Percentiles rank a stretch among this genome's conserved stretches.
These are phyloP conservation scores for Lithohypha guttulata DNA, from an alignment of 2,329 filamentous ascomycete species.

Conservation along the genomic window DNA sequence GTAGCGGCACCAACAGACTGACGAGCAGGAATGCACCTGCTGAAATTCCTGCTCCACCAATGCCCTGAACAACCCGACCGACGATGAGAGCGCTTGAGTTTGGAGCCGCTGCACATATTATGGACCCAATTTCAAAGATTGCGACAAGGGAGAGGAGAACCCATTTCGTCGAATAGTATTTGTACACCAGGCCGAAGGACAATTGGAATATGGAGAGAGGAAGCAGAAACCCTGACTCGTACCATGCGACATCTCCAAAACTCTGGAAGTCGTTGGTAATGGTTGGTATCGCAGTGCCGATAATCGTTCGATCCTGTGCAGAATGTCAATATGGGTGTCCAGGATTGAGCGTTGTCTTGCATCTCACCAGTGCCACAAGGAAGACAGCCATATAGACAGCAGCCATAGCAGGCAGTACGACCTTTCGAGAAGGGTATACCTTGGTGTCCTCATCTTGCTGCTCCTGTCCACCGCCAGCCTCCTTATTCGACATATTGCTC, in stretches of 20 bases:
- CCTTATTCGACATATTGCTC: too few species aligned
- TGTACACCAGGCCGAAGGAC: slow-evolving; percentile 36
- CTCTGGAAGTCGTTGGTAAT: slow-evolving; percentile 28
- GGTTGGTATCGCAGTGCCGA: slow-evolving; percentile 18
- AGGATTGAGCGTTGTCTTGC: background rate
- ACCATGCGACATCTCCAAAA: slow-evolving; percentile 31
- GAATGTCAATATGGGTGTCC: background rate
- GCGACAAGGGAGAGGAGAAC: slow-evolving; percentile 35
- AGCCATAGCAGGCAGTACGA: slow-evolving; percentile 14
- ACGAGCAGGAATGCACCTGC: slow-evolving; percentile 40
- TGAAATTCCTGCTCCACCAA: slow-evolving; percentile 42
- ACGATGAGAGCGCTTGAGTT: slow-evolving; percentile 41
- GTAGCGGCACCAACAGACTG: slow-evolving; percentile 35
- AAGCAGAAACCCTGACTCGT: slow-evolving; percentile 31
- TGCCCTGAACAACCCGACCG: slow-evolving; percentile 41
- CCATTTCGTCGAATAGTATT: slow-evolving; percentile 37
- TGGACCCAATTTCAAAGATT: slow-evolving; percentile 43
- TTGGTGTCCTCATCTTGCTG: slow-evolving; percentile 11
- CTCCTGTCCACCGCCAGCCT: too few species aligned
- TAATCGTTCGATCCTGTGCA: slow-evolving; percentile 19
- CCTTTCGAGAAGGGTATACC: slow-evolving; percentile 16
- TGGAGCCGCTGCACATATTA: slow-evolving; percentile 40
- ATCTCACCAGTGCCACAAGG: slow-evolving; percentile 17
- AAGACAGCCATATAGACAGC: slow-evolving; percentile 15
- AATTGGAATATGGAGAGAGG: slow-evolving; percentile 36